Evolutionary conservation across 2,329 filamentous ascomycete species (phyloP), one percentile per base, ranked within the genome.

Genomic region (Beauveria medogensis): DNA sequence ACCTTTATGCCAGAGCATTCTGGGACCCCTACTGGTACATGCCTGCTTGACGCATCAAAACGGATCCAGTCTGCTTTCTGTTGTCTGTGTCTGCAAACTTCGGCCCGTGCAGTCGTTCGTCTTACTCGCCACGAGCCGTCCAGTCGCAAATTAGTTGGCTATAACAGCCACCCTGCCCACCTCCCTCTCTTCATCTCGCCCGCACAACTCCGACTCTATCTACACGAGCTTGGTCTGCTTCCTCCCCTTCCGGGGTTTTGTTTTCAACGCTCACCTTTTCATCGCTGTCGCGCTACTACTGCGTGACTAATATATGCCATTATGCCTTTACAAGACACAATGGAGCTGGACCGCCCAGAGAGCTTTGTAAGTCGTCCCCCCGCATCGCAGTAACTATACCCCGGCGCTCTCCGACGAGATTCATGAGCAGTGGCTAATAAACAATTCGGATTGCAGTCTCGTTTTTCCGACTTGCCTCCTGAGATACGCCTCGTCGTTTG

Each of bases 401-500:
- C 8, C 46, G 24, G 7, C 10, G 24, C 26, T 30, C 30, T 18
- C 7, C 56, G 20, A 52, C 20, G 22, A 43, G 22, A 58, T 41
- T 16, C 14, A 16, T 16, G 20, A 26, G 16, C 44, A 16, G 6
- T 5, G n/a, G 12, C 37, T 43, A 14, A 43, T 10, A 10, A 43
- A 22, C 26, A 20, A 10, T 51, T 24, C 24, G 10, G 43, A 46
- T 43, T 24, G 24, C 64, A 81, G 79, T 72, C 69, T 51, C 65
- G 70, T 54, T 81, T 81, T 63, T 63, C 71, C 20, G 68, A 66
- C 47, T 76, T 81, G 1, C 79, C 79, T 1, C 66, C 73, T 14
- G 79, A 81, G 65, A 69, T 81, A 18, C 77, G 79, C 12, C 69
- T 80, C 26, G 76, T 73, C 60, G 78, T 81, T 54, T 81, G 79